Percentiles rank a stretch among this genome's conserved stretches.
phyloP scores from a whole-genome alignment of 2,329 filamentous ascomycete species.

The Colletotrichum tropicale region DNA sequence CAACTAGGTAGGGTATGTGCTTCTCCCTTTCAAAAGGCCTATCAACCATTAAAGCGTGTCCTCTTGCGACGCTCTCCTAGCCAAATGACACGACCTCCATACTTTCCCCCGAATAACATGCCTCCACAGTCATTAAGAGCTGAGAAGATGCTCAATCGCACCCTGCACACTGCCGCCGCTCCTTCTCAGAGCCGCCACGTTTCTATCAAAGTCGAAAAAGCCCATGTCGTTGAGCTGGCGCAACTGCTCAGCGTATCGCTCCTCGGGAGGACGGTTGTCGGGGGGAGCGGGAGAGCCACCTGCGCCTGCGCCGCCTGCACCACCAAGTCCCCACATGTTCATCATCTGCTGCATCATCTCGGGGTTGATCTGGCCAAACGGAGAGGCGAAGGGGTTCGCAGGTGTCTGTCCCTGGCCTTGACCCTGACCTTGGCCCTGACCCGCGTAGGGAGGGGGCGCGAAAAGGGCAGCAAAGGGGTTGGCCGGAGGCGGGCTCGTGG shows the following conservation, averaged over 20 bases:
- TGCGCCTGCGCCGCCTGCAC: conserved; percentile 35
- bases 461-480: conserved; percentile 77
- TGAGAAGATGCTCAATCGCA: conserved; percentile 77
- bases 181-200: conserved; percentile 84
- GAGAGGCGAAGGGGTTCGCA: conserved; percentile 47
- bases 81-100: background rate
- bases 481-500: conserved; percentile 41
- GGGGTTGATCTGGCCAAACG: conserved; percentile 49
- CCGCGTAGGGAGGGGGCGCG: conserved; percentile 28
- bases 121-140: conserved; percentile 20
- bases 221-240: conserved; percentile 98
- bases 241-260: conserved; percentile 88
- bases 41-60: conserved; percentile 8
- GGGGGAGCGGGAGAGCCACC: conserved; percentile 57
- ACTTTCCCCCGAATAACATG: background rate
- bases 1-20: conserved; percentile 17
- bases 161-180: conserved; percentile 95
- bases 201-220: conserved; percentile 95
- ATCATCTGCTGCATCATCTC: conserved; percentile 61
- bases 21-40: background rate
- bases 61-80: background rate
- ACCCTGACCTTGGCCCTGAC: conserved; percentile 36
- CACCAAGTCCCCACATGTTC: conserved; percentile 49
- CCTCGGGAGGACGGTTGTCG: conserved; percentile 91
- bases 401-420: conserved; percentile 26